phyloP scores from a whole-genome alignment of 2,329 filamentous ascomycete genomes.

The Fusarium longipes region DNA sequence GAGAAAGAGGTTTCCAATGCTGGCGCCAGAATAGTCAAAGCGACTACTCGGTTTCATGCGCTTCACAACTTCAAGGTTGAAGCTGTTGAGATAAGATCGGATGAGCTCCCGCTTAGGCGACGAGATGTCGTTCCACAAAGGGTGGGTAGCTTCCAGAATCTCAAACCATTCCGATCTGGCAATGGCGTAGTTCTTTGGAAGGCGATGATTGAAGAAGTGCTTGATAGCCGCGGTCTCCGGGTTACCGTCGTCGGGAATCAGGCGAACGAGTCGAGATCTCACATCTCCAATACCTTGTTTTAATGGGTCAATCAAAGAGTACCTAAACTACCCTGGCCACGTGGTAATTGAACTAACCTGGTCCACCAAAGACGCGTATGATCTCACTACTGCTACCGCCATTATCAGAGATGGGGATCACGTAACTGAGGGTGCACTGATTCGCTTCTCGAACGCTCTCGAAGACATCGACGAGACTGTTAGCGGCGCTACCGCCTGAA shows the following conservation, averaged over 20 bases:
- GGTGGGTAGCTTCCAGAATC: slow-evolving; percentile 84
- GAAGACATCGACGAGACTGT: slow-evolving; percentile 93
- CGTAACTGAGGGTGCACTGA: slow-evolving; percentile 77
- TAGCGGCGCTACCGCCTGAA: slow-evolving; percentile 93
- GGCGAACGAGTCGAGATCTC: slow-evolving; percentile 78
- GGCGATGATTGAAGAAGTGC: slow-evolving; percentile 85
- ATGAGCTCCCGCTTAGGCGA: slow-evolving; percentile 81
- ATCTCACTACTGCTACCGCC: slow-evolving; percentile 93
- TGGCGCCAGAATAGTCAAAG: slow-evolving; percentile 82
- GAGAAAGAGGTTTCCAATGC: slow-evolving; percentile 82
- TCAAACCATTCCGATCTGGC: slow-evolving; percentile 87
- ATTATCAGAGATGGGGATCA: slow-evolving; percentile 97
- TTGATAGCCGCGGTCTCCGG: slow-evolving; percentile 80
- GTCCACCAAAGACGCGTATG: slow-evolving; percentile 93
- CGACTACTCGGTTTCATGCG: slow-evolving; percentile 76
- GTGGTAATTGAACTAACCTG: slow-evolving; percentile 64
- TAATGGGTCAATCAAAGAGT: background rate
- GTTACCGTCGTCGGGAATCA: slow-evolving; percentile 77
- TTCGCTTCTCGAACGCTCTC: slow-evolving; percentile 72
- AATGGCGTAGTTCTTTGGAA: slow-evolving; percentile 67
- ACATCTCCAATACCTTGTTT: slow-evolving; percentile 66
- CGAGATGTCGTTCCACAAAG: slow-evolving; percentile 77
- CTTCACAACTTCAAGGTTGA: slow-evolving; percentile 83
- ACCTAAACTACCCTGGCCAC: slow-evolving; percentile 18
- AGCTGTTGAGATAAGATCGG: slow-evolving; percentile 78